Evolutionary conservation across 352 stramenopile species (phyloP).

Genomic region (Pythium vanterpoolii): DNA sequence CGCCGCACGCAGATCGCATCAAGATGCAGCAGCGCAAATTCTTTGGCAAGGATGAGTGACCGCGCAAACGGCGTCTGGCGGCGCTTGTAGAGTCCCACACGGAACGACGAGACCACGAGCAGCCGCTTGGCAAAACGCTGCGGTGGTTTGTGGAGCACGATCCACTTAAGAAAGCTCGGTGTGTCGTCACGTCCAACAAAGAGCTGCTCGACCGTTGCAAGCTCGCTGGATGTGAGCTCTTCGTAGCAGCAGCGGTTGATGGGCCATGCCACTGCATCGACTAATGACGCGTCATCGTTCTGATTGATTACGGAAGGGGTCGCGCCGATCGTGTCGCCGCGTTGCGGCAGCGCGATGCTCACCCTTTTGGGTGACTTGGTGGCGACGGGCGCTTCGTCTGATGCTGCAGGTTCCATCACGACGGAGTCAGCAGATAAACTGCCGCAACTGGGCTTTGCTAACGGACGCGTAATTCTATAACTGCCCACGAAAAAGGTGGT

Average conservation of each 20-base stretch:
- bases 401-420: background rate
- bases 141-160: slow-evolving; percentile 38
- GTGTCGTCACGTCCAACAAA: slow-evolving; percentile 44
- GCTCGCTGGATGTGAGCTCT: slow-evolving; percentile 42
- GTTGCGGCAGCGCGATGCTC: slow-evolving; percentile 13
- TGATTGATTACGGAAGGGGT: slow-evolving; percentile 1
- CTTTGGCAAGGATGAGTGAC: slow-evolving; percentile 28
- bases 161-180: slow-evolving; percentile 60
- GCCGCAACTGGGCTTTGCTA: background rate
- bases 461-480: background rate
- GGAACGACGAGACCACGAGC: slow-evolving; percentile 53
- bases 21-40: slow-evolving; percentile 48
- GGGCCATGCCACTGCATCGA: slow-evolving; percentile 36
- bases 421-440: background rate
- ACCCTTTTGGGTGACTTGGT: slow-evolving; percentile 14
- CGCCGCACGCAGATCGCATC: slow-evolving; percentile 35
- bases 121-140: slow-evolving; percentile 43
- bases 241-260: slow-evolving; percentile 68
- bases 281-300: background rate
- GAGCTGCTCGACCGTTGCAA: slow-evolving; percentile 42
- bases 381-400: background rate
- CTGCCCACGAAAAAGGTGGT: background rate
- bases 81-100: slow-evolving; percentile 45
- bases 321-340: background rate
- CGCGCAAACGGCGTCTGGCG: slow-evolving; percentile 40